Conservation (phyloP, 2,329 filamentous ascomycete species). For the Penicillium crustosum region DNA sequence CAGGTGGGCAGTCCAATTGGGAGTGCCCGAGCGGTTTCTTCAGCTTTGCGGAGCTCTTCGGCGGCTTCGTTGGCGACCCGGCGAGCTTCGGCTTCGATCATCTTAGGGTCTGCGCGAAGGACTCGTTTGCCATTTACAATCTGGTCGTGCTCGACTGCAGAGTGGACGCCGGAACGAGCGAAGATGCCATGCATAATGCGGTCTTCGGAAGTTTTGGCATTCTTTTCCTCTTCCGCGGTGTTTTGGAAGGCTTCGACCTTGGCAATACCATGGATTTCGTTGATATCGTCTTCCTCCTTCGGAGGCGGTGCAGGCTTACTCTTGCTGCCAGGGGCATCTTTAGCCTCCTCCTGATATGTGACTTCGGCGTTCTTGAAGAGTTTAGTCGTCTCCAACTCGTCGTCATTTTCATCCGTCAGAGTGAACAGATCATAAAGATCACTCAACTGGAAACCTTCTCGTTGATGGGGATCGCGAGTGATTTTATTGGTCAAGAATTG, state of each 20-base stretch:
- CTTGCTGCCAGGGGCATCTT: constrained; percentile 2
- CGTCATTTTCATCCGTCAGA: constrained; percentile 65
- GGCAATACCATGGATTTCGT: constrained; percentile 61
- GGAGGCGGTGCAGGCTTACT: not conserved
- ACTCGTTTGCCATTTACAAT: constrained; percentile 77
- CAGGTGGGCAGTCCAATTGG: constrained; percentile 87
- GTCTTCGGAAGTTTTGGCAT: constrained; percentile 55
- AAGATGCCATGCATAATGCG: constrained; percentile 89
- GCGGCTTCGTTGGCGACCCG: constrained; percentile 76
- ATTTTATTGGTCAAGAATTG: constrained; percentile 98
- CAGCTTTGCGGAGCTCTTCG: constrained; percentile 69
- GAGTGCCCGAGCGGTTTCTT: constrained; percentile 68
- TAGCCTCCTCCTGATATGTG: constrained; percentile 52
- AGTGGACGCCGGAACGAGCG: constrained; percentile 78
- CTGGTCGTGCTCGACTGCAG: constrained; percentile 88
- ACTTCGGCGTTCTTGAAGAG: constrained; percentile 88
- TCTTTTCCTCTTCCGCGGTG: constrained; percentile 39
- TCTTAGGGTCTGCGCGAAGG: constrained; percentile 70
- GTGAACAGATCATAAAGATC: constrained; percentile 92
- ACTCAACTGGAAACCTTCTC: constrained; percentile 83
- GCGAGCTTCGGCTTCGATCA: constrained; percentile 79
- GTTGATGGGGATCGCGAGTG: constrained; percentile 87
- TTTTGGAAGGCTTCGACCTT: constrained; percentile 64
- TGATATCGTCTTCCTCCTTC: constrained; percentile 48
- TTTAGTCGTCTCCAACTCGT: constrained; percentile 76